Base-by-base conservation (phyloP, 2,329 filamentous ascomycete species). In the Verticillium isaacii region DNA sequence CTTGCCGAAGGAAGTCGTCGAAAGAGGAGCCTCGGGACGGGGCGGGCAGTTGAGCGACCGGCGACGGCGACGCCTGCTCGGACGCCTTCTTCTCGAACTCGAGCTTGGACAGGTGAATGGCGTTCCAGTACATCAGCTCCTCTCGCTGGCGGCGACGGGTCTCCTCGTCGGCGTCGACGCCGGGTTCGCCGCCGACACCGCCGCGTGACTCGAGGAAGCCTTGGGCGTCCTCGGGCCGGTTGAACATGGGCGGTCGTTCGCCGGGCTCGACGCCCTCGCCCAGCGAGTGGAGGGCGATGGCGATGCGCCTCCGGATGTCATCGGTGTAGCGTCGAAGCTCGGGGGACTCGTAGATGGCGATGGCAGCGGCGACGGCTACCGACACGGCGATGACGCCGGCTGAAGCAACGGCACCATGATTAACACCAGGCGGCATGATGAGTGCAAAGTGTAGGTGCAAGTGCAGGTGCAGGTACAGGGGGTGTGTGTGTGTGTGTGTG, bases 91-190 rank as follows among this genome's bases (percentile, higher is more conserved):
- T 64, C 54, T 74, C 66, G 63, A 66, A 69, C 61, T 78, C 75
- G 5, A 36, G 45, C 70, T 82, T 82, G 69, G 82, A 76, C 58
- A 85, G 70, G 59, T 76, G 81, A 36, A 85, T 65, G 3, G 82
- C 78, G 68, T 89, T 89, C 86, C 86, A 89, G 67, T 87, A 88
- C 73, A 88, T 77, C 63, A 89, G 70, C 72, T 89, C 86, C 68
- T 89, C 86, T 41, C 86, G 80, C 70, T 89, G 86, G 62, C 84
- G 78, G 66, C 82, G 81, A 60, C 83, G 80, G 25, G 80, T 83
- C 66, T 85, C 86, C 59, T 88, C 85, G 66, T 89, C 86, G 61
- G 85, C 86, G 37, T 87, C 86, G 25, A 88, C 80, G 17, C 78
- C 82, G 1, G 75, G 69, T 36, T 82, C 77, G 58, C 74, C 74